Conservation (phyloP, 2,329 filamentous ascomycete species). For the Aspergillus sp. region DNA sequence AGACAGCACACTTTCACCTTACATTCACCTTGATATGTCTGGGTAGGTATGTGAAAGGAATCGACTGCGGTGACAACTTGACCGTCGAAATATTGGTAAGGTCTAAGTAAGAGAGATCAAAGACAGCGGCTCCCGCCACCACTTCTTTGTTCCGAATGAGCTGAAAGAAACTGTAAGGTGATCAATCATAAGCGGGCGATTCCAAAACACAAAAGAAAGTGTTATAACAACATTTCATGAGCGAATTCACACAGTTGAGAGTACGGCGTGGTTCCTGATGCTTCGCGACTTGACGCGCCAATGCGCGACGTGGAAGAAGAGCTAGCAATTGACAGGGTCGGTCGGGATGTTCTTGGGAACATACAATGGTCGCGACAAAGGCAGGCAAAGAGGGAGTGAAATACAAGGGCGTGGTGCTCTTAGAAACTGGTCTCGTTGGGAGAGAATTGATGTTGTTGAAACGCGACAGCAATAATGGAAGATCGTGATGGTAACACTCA, state of each 20-base stretch:
- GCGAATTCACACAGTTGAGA: neutral
- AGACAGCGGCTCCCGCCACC: neutral
- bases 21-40: too few relatives aligned
- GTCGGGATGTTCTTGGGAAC: neutral
- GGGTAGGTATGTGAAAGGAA: too few relatives aligned
- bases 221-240: neutral
- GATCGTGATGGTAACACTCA: neutral
- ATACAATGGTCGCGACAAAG: neutral
- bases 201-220: neutral
- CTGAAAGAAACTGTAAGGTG: neutral
- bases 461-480: neutral
- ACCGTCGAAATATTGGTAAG: neutral
- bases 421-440: too few relatives aligned
- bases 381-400: too few relatives aligned
- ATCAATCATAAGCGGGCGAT: neutral
- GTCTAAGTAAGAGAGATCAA: neutral
- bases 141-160: neutral
- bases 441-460: too few relatives aligned
- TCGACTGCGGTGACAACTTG: too few relatives aligned
- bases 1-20: too few relatives aligned
- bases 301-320: slow-evolving; percentile 3
- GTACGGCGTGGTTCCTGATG: neutral
- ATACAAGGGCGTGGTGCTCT: too few relatives aligned
- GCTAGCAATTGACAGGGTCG: neutral
- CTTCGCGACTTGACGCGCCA: slow-evolving; percentile 3